Evolutionary conservation across 1,284 basidiomycete species (phyloP), one percentile per base, ranked within the genome.

Genomic region (Schizopora paradoxa): DNA sequence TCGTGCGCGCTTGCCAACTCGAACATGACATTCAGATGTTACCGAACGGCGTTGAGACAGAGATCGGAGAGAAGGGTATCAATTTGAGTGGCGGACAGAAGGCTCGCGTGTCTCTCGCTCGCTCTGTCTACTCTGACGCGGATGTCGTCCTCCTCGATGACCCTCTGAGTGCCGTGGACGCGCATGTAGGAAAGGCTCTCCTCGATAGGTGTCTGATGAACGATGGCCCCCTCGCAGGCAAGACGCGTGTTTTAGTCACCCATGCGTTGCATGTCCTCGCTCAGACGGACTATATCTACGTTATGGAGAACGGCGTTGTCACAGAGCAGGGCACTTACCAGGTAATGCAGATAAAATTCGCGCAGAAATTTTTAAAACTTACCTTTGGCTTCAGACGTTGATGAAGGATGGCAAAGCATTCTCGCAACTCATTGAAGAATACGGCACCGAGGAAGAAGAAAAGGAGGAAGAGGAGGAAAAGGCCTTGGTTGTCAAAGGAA

Each of bases 51-150:
- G 82, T 84, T 53, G 58, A 70, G 43, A 91, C 87, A 0, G 86
- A 92, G 61, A 87, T 94, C 23, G 91, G 91, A 19, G 91, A 92
- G 64, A 80, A 85, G 54, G 90, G 90, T 5, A 79, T 86, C 45
- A 87, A 77, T 57, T 61, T 83, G 43, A 80, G 74, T 49, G 74
- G 77, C 68, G 76, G 76, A 2, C 77, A 80, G 53, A 79, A 79
- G 66, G 89, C 89, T 26, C 79, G 91, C 14, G 77, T 93, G 10
- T 87, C 82, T 4, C 67, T 93, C 7, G 90, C 89, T 2, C 72
- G 90, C 2, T 87, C 86, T 1, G 79, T 86, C 1, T 93, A 91
- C 59, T 87, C 86, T 0, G 67, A 75, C 0, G 76, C 86, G 0
- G 79, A 84, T 48, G 77, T 91, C 28, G 73, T 91, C 23, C 66